These are phyloP conservation scores for Candida dajiaensis DNA, from an alignment of 805 yeast genomes.

Conservation along the genomic window DNA sequence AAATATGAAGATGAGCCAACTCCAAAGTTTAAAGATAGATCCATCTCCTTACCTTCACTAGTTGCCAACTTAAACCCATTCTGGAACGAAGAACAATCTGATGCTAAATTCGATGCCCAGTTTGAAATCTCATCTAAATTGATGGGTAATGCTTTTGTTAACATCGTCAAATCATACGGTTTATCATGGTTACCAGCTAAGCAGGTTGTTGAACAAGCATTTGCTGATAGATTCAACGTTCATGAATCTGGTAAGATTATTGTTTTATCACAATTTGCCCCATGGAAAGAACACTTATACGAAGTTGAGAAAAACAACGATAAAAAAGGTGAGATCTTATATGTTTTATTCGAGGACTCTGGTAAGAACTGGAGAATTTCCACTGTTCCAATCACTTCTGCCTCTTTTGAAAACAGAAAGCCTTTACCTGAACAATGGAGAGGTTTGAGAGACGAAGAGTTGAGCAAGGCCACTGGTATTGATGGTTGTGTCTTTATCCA, in stretches of 20 bases:
- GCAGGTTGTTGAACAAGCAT: slow-evolving; percentile 65
- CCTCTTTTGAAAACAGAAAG: slow-evolving; percentile 78
- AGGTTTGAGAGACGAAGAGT: slow-evolving; percentile 87
- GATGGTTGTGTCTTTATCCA: slow-evolving; percentile 88
- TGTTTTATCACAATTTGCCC: slow-evolving; percentile 70
- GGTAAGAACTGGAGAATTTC: slow-evolving; percentile 76
- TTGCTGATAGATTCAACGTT: slow-evolving; percentile 48
- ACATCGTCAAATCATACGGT: slow-evolving; percentile 64
- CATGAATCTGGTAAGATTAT: slow-evolving; percentile 71
- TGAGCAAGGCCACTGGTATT: slow-evolving; percentile 71
- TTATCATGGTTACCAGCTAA: slow-evolving; percentile 91
- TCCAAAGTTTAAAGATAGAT: slow-evolving; percentile 64
- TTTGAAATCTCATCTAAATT: slow-evolving; percentile 68
- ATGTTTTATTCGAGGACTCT: slow-evolving; percentile 78
- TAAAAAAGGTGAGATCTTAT: slow-evolving; percentile 53
- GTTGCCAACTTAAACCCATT: slow-evolving; percentile 79
- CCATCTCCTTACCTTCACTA: slow-evolving; percentile 71
- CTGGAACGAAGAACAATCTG: slow-evolving; percentile 69
- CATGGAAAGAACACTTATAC: slow-evolving; percentile 94
- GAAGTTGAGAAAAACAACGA: slow-evolving; percentile 57
- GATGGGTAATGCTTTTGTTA: slow-evolving; percentile 78
- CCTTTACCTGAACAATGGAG: slow-evolving; percentile 90
- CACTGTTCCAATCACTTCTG: slow-evolving; percentile 77
- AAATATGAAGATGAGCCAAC: slow-evolving; percentile 50
- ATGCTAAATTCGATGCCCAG: slow-evolving; percentile 57